Evolutionary conservation across 306 rosid genomes (phyloP), one percentile per base, ranked within the genome.

Genomic region (Corylus avellana): DNA sequence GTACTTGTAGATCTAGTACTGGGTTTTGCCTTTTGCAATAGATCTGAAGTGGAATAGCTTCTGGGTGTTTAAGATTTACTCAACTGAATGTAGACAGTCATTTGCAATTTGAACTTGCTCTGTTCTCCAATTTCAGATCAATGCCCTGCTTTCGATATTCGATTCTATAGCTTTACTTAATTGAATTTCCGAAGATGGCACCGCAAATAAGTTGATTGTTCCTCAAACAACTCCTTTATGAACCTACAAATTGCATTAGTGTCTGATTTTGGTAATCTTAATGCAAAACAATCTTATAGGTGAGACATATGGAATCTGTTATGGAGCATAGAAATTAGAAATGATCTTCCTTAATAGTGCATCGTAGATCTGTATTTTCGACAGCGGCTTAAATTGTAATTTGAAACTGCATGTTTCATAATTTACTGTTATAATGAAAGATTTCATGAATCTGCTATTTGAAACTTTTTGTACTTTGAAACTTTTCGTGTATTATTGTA

Each of bases 31-130:
- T 61, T 62, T 50, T 54, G 13, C 11, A 5, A 16, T 47, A 74
- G 88, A 86, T 88, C 92, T 72, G 88, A 75, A 12, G 1, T 50
- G 46, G 20, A 13, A 29, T 55, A 1, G 47, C 70, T 2, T 42
- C 79, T n/a, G 5, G 39, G n/a, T 25, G n/a, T 71, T 22, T 63
- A 14, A n/a, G 58, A 20, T 72, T 47, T 57, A 17, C 4, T 18
- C 12, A 32, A 29, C 39, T 75, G 18, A 70, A 20, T 10, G 16
- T 53, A 4, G 29, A 70, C n/a, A 53, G n/a, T 20, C 25, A n/a
- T 22, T n/a, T 56, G 62, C 10, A 18, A 18, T 56, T 18, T 56
- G 62, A 56, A 18, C 27, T n/a, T 54, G 20, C 8, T 54, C 59
- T 18, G 22, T 54, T 17, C 20, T 54, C 2, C 22, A 5, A 1